Evolutionary conservation across 768 basidiomycete species (phyloP), one percentile per base, ranked within the genome.

Genomic region (Pleurotus sapidus): DNA sequence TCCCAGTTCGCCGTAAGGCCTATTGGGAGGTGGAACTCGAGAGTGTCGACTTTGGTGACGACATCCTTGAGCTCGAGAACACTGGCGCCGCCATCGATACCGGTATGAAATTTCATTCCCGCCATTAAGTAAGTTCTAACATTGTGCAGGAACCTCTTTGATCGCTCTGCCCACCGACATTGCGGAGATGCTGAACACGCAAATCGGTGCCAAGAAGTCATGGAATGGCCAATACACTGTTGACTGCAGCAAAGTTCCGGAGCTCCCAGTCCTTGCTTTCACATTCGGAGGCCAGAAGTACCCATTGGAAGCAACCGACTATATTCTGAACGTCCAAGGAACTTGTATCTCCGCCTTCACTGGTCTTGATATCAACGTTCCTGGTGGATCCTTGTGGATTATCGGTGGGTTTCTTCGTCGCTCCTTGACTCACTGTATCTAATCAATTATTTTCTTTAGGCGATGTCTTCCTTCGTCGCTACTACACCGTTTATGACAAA

Each of bases 11-110:
- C 64, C 85, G 93, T 64, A 94, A 92, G 81, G 97, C 93, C 4
- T 98, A 97, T 75, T 97, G 95, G 95, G 96, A 98, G 73, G 93
- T 98, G 46, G 94, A 97, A 70, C 88, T 99, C 24, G 80, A 92
- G 74, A 87, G 87, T 70, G 79, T 99, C 60, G 65, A 75, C 3
- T 95, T 99, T 57, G 97, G 95, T 48, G 78, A 87, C 45, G 96
- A 98, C 47, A 83, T 78, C 40, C 82, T 98, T 46, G 93, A 98
- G 62, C 82, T 98, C 12, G 93, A 96, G 62, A 89, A 87, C 76
- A 96, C 97, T 56, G 95, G 95, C 45, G 92, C 93, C 64, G 92
- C 93, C 43, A 94, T 94, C 59, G 92, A 94, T 66, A 94, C 92
- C 15, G 91, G 91, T 88, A 38, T 55, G 67, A 62, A 0, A 9